Evolutionary conservation across 148 eudicot genomes (phyloP).

Genomic region (Polygonum aviculare): DNA sequence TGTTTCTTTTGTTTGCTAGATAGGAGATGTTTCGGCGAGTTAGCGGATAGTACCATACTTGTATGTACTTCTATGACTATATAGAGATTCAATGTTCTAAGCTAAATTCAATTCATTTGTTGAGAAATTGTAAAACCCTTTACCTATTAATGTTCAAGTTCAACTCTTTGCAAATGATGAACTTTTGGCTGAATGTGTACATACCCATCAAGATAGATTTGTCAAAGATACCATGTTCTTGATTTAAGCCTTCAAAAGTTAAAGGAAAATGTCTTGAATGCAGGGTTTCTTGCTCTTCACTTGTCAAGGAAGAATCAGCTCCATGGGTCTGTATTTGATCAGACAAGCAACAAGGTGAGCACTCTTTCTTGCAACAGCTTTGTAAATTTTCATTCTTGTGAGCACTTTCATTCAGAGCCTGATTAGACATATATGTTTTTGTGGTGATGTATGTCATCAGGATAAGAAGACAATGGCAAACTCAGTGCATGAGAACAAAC

Average conservation of each 20-base stretch:
- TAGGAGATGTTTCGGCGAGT: not conserved
- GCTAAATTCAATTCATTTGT: not conserved
- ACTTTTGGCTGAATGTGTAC: not conserved
- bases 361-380: not conserved
- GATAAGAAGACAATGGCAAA: not conserved
- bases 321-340: not conserved
- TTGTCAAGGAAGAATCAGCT: not conserved
- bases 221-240: not conserved
- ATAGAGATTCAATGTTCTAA: not conserved
- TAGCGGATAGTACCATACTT: not conserved
- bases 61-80: constrained; percentile 10
- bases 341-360: not conserved
- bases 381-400: not conserved
- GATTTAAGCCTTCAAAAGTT: not conserved
- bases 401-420: not conserved
- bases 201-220: not conserved
- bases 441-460: not conserved
- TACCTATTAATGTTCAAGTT: not conserved
- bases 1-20: not conserved
- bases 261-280: not conserved
- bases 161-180: not conserved
- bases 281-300: not conserved
- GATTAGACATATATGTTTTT: not conserved
- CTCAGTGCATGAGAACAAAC: not conserved
- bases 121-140: not conserved